Percentiles rank a stretch among this genome's conserved stretches.
These are phyloP conservation scores for Xanthoconium separans DNA, from an alignment of 1,284 basidiomycete species.

Conservation along the genomic window DNA sequence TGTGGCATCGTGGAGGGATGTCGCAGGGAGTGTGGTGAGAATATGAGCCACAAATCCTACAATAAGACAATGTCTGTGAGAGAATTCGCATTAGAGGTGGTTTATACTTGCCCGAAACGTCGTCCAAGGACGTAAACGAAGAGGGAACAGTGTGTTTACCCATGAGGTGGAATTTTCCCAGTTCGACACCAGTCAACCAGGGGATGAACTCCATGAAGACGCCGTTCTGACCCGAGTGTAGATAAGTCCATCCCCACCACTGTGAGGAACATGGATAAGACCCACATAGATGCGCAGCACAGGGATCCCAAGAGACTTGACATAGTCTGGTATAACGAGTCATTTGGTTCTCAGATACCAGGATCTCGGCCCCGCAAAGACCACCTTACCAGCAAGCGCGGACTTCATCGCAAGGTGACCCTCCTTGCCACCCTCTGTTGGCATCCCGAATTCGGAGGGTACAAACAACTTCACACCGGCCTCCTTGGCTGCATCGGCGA, in stretches of 20 bases:
- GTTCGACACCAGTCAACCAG: slow-evolving; percentile 19
- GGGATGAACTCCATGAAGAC: slow-evolving; percentile 28
- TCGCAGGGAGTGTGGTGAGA: slow-evolving; percentile 31
- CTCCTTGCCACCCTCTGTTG: slow-evolving; percentile 26
- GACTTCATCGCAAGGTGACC: slow-evolving; percentile 27
- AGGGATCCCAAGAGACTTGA: slow-evolving; percentile 35
- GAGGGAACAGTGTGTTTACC: slow-evolving; percentile 33
- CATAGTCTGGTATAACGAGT: slow-evolving; percentile 17
- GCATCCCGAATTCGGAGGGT: slow-evolving; percentile 39
- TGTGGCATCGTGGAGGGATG: slow-evolving; percentile 29
- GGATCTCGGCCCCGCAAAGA: neutral
- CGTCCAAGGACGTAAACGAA: slow-evolving; percentile 34
- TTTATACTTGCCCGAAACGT: slow-evolving; percentile 31
- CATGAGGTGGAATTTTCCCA: slow-evolving; percentile 33
- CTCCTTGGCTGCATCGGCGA: slow-evolving; percentile 38
- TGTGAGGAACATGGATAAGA: slow-evolving; percentile 1
- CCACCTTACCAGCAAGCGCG: slow-evolving; percentile 24
- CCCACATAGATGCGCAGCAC: slow-evolving; percentile 35
- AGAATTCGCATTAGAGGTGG: neutral
- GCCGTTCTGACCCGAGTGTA: slow-evolving; percentile 21
- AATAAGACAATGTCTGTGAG: neutral
- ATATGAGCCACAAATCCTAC: slow-evolving; percentile 36
- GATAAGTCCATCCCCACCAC: neutral
- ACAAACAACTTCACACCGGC: slow-evolving; percentile 40
- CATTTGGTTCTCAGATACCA: neutral